Percentiles rank a stretch among this genome's conserved stretches.
These are phyloP conservation scores for Lentinula aciculospora DNA, from an alignment of 768 basidiomycete genomes.

Conservation along the genomic window DNA sequence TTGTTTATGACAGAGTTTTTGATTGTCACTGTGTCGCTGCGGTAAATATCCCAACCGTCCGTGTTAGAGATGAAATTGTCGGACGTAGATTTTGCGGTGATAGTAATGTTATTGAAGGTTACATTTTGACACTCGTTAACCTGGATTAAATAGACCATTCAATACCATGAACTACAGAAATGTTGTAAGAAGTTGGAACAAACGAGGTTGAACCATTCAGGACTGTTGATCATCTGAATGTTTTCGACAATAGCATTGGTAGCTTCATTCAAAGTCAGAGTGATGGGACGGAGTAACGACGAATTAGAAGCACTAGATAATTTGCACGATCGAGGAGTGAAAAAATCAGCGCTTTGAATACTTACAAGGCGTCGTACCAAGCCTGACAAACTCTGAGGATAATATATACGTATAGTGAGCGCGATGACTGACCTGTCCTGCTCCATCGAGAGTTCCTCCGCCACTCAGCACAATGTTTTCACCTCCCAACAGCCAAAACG, in stretches of 20 bases:
- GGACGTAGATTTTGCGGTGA: conserved; percentile 41
- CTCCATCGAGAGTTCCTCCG: conserved; percentile 61
- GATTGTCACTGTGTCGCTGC: conserved; percentile 44
- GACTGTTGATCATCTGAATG: conserved; percentile 43
- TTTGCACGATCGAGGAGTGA: conserved; percentile 7
- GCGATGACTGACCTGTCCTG: conserved; percentile 57
- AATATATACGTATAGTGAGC: too few species aligned
- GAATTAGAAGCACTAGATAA: conserved; percentile 36
- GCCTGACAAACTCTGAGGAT: conserved; percentile 21
- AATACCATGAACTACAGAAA: background rate
- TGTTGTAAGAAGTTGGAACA: background rate
- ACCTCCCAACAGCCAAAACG: conserved; percentile 7
- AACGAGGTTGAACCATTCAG: conserved; percentile 50
- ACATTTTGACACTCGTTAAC: conserved; percentile 44
- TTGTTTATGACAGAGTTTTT: conserved; percentile 46
- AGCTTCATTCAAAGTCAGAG: conserved; percentile 48
- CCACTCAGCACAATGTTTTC: conserved; percentile 24
- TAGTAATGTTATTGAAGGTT: conserved; percentile 39
- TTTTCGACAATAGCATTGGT: conserved; percentile 39
- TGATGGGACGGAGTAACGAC: conserved; percentile 46
- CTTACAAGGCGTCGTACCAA: conserved; percentile 52
- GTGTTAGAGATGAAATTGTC: conserved; percentile 40
- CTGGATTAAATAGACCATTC: conserved; percentile 14
- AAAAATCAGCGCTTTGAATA: conserved; percentile 7
- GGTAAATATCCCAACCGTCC: conserved; percentile 63